A percentile compares a stretch with the other conserved stretches of the same genome.
Conservation (phyloP, 2,329 filamentous ascomycete species). For the Thermomyces lanuginosus region DNA sequence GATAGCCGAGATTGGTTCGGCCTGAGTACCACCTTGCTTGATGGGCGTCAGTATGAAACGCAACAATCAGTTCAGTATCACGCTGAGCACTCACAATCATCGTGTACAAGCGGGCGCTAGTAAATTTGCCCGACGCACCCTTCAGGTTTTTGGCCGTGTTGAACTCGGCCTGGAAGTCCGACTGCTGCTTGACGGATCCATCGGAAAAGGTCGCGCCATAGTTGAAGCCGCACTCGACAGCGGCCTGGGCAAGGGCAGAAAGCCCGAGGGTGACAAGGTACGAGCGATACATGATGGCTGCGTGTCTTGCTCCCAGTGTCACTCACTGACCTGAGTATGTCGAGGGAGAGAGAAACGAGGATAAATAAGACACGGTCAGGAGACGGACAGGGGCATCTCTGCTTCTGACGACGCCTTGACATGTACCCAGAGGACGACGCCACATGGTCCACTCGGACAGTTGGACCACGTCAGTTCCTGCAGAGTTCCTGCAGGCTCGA, state of each 20-base stretch:
- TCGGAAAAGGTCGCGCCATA: slow-evolving; percentile 28
- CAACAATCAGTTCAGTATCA: background rate
- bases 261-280: no score
- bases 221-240: slow-evolving; percentile 32
- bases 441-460: no score
- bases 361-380: no score
- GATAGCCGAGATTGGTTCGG: slow-evolving; percentile 53
- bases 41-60: slow-evolving; percentile 2
- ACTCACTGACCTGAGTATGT: no score
- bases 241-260: slow-evolving; percentile 17
- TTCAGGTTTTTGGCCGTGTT: slow-evolving; percentile 28
- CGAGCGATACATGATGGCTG: no score
- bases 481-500: no score
- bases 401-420: no score
- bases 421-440: no score
- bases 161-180: slow-evolving; percentile 31
- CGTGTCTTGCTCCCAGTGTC: no score
- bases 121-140: slow-evolving; percentile 27
- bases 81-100: slow-evolving; percentile 33
- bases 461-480: no score
- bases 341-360: no score
- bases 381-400: no score
- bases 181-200: slow-evolving; percentile 25
- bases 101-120: slow-evolving; percentile 41
- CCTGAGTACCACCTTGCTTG: slow-evolving; percentile 38